Base-by-base conservation (phyloP, 148 eudicot genomes). In the Drosera capensis region DNA sequence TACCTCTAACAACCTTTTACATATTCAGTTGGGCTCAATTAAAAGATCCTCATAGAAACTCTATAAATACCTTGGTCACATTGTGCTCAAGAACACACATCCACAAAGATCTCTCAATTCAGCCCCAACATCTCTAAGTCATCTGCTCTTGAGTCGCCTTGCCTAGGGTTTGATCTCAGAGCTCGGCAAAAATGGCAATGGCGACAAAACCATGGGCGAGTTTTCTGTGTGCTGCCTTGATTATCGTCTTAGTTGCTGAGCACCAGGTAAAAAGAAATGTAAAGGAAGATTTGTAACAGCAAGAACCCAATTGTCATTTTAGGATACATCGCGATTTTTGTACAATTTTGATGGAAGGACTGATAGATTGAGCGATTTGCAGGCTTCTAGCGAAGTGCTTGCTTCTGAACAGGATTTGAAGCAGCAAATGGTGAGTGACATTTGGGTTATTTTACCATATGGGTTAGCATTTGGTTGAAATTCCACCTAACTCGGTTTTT, bases 221-320 rank as follows among this genome's bases (percentile, higher is more conserved):
- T 23, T 3, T 55, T 17, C 47, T 62, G 14, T 65, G 18, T 54
- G 48, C 34, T 40, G 57, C 51, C 19, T 31, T 62, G 45, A 45
- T 71, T 65, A 45, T 71, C 45, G 60, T 54, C 18, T 39, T 51
- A 31, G 14, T 62, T 3, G 43, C 64, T 20, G 44, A 61, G 36
- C 45, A 48, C 15, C 71, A 61, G 75, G 75, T 70, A 65, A 45
- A 7, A n/a, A 6, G 14, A 12, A 14, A 14, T n/a, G 15, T 13
- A 21, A 2, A n/a, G n/a, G 12, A 1, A 3, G 2, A 16, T 8
- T n/a, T n/a, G n/a, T 3, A 7, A 2, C 3, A 3, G 9, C 7
- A 1, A 2, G n/a, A 0, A 40, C 3, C 18, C 18, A 12, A n/a
- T 28, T 5, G 31, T 28, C 11, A 6, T 5, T 28, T 28, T 28